Evolutionary conservation across 2,329 filamentous ascomycete species (phyloP).

Genomic region (Trichoderma sp.): DNA sequence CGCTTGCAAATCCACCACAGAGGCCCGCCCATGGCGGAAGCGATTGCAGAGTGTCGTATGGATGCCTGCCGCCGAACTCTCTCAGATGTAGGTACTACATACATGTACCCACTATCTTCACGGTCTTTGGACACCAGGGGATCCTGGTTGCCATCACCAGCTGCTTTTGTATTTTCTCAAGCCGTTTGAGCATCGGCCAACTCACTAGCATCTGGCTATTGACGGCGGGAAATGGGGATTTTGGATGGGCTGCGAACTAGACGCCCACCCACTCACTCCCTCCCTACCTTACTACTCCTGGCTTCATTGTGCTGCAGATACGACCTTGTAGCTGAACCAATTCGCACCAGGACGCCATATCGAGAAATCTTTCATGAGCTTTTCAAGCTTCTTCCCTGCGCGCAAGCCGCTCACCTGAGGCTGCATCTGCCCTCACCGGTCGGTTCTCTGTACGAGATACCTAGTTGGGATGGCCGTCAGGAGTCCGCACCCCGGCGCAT

Average conservation of each 20-base stretch:
- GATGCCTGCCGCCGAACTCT: background rate
- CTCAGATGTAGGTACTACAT: too few relatives aligned
- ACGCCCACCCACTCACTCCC: background rate
- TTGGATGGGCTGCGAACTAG: background rate
- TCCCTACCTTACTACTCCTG: background rate
- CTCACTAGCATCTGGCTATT: slow-evolving; percentile 17
- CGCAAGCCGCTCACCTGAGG: background rate
- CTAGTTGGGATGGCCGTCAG: background rate
- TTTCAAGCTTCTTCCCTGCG: slow-evolving; percentile 1
- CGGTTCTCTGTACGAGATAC: background rate
- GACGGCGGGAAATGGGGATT: slow-evolving; percentile 1
- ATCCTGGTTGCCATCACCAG: background rate
- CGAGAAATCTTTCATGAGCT: background rate
- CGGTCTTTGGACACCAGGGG: background rate
- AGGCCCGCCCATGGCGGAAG: background rate
- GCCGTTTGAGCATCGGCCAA: background rate
- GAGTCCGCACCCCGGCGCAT: background rate
- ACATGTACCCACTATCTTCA: background rate
- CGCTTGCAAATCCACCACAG: background rate
- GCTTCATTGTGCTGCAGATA: too few relatives aligned
- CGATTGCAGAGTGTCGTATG: background rate
- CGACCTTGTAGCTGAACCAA: background rate
- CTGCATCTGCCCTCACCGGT: background rate
- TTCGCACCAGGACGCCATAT: background rate
- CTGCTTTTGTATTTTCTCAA: background rate